Evolutionary conservation across 2,329 filamentous ascomycete species (phyloP).

Genomic region (Alternaria sp.): DNA sequence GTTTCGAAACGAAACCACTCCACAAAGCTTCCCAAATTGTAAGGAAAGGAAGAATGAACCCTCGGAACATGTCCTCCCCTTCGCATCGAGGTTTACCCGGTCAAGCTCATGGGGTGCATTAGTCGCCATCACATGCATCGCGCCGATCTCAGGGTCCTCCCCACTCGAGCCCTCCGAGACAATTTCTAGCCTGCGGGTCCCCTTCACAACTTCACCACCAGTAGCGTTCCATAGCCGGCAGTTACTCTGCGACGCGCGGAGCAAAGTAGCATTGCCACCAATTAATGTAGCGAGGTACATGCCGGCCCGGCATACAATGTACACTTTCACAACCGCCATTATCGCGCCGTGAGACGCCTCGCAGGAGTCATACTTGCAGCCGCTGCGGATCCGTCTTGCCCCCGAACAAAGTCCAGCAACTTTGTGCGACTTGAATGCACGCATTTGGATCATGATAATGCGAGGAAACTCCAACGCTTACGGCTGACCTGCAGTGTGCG

Average conservation of each 20-base stretch:
- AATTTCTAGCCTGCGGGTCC: constrained; percentile 35
- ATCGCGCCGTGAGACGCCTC: neutral
- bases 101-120: constrained; percentile 44
- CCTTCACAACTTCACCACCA: constrained; percentile 12
- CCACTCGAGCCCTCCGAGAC: constrained; percentile 25
- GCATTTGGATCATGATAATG: constrained; percentile 1
- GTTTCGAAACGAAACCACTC: constrained; percentile 28
- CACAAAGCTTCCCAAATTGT: constrained; percentile 26
- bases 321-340: neutral
- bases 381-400: constrained; percentile 10
- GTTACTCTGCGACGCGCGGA: neutral
- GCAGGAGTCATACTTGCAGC: constrained; percentile 1
- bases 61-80: constrained; percentile 2
- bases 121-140: constrained; percentile 35
- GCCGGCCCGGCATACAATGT: constrained; percentile 4
- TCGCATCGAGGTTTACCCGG: constrained; percentile 6
- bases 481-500: constrained; percentile 17
- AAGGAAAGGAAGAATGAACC: constrained; percentile 8
- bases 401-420: constrained; percentile 4
- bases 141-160: constrained; percentile 36
- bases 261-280: constrained; percentile 5
- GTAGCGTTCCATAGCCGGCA: neutral
- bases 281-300: constrained; percentile 2
- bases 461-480: constrained; percentile 10
- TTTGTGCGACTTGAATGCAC: constrained; percentile 5